A percentile compares a stretch with the other conserved stretches of the same genome.
phyloP scores from a whole-genome alignment of 1,284 basidiomycete genomes.

The Ustilago cynodontis region DNA sequence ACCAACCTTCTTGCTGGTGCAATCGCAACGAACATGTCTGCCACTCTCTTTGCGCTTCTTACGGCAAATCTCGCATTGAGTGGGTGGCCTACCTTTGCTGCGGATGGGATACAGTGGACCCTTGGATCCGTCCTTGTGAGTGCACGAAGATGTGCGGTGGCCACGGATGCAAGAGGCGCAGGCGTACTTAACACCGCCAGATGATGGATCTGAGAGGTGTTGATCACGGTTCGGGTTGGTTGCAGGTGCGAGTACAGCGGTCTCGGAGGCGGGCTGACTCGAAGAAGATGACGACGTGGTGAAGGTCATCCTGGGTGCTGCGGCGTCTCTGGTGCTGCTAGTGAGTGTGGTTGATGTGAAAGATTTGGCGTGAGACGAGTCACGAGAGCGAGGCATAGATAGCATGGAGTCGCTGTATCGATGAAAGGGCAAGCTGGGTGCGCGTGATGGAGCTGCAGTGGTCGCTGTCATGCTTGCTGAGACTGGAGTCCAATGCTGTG shows the following conservation, averaged over 20 bases:
- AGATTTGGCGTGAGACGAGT: conserved; percentile 9
- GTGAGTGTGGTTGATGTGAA: conserved; percentile 8
- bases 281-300: conserved; percentile 14
- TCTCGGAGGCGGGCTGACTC: not conserved
- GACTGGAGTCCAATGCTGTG: not conserved
- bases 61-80: conserved; percentile 61
- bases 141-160: conserved; percentile 62
- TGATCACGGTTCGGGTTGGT: conserved; percentile 17
- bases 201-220: conserved; percentile 1
- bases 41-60: conserved; percentile 55
- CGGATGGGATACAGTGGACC: conserved; percentile 59
- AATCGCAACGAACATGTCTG: conserved; percentile 58
- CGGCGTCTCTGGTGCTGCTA: conserved; percentile 2
- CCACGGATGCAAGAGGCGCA: conserved; percentile 65
- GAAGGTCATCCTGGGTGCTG: conserved; percentile 17
- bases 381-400: conserved; percentile 15
- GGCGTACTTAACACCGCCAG: conserved; percentile 56
- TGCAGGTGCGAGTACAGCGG: not conserved
- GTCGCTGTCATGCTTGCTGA: conserved; percentile 24
- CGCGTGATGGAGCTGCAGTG: conserved; percentile 16
- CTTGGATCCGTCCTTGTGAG: conserved; percentile 64
- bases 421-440: conserved; percentile 17
- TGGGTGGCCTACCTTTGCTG: conserved; percentile 58
- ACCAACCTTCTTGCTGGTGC: conserved; percentile 30
- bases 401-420: conserved; percentile 24